Evolutionary conservation across 1,139 yeast species (phyloP).

Genomic region (Candida glucosophila): DNA sequence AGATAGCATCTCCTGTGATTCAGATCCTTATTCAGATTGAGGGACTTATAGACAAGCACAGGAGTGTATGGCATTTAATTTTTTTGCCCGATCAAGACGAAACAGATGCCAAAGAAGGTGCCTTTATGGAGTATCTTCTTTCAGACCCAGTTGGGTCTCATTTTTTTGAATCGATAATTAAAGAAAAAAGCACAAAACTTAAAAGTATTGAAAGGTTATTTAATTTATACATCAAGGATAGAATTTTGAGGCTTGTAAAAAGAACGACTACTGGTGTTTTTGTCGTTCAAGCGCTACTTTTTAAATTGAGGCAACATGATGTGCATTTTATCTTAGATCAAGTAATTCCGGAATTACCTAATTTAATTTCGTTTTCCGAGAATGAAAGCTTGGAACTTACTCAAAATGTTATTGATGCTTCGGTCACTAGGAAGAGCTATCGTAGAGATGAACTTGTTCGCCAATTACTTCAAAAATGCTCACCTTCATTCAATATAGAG

Average conservation of each 20-base stretch:
- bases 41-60: conserved; percentile 65
- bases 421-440: conserved; percentile 50
- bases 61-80: conserved; percentile 55
- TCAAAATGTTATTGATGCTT: conserved; percentile 59
- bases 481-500: conserved; percentile 34
- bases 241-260: conserved; percentile 63
- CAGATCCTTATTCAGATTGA: conserved; percentile 78
- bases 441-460: conserved; percentile 56
- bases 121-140: conserved; percentile 75
- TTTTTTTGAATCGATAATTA: conserved; percentile 67
- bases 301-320: conserved; percentile 51
- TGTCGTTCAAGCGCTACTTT: conserved; percentile 64
- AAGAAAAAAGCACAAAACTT: conserved; percentile 51
- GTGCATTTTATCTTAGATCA: conserved; percentile 59
- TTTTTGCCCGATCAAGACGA: conserved; percentile 38
- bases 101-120: conserved; percentile 58
- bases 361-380: conserved; percentile 42
- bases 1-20: conserved; percentile 79
- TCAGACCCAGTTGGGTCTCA: conserved; percentile 90
- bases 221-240: conserved; percentile 61
- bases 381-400: conserved; percentile 64
- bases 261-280: conserved; percentile 78
- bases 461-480: conserved; percentile 52
- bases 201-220: conserved; percentile 66
- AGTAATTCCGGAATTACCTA: conserved; percentile 59